Evolutionary conservation across 139 green algal genomes (phyloP).

Genomic region (Pseudopediastrum boryanum): DNA sequence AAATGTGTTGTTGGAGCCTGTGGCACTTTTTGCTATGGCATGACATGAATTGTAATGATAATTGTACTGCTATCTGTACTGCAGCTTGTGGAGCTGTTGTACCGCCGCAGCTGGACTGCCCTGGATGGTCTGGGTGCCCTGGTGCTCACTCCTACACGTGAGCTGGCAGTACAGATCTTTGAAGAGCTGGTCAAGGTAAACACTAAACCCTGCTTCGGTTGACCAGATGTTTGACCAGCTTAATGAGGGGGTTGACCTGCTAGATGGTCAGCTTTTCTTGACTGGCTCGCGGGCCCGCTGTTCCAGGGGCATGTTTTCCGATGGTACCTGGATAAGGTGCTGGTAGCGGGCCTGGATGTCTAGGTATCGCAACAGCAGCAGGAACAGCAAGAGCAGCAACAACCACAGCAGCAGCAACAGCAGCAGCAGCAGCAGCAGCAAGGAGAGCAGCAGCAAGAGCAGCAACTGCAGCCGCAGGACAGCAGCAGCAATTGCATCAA

Average conservation of each 20-base stretch:
- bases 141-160: slow-evolving; percentile 93
- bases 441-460: too few species aligned
- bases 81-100: slow-evolving; percentile 92
- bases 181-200: slow-evolving; percentile 37
- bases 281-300: neutral
- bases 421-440: neutral
- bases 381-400: neutral
- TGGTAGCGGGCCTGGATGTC: neutral
- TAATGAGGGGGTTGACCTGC: too few species aligned
- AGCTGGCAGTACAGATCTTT: slow-evolving; percentile 86
- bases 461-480: neutral
- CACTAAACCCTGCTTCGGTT: neutral
- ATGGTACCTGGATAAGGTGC: too few species aligned
- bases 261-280: neutral
- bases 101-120: slow-evolving; percentile 77
- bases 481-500: neutral
- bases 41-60: too few species aligned
- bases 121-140: slow-evolving; percentile 93
- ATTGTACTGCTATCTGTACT: neutral
- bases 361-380: neutral
- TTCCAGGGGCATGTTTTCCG: neutral
- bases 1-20: too few species aligned
- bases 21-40: too few species aligned
- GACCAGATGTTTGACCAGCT: neutral
- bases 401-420: too few species aligned